A percentile compares a stretch with the other conserved stretches of the same genome.
These are phyloP conservation scores for Grosmannia clavigera DNA, from an alignment of 2,329 filamentous ascomycete species.

Conservation along the genomic window DNA sequence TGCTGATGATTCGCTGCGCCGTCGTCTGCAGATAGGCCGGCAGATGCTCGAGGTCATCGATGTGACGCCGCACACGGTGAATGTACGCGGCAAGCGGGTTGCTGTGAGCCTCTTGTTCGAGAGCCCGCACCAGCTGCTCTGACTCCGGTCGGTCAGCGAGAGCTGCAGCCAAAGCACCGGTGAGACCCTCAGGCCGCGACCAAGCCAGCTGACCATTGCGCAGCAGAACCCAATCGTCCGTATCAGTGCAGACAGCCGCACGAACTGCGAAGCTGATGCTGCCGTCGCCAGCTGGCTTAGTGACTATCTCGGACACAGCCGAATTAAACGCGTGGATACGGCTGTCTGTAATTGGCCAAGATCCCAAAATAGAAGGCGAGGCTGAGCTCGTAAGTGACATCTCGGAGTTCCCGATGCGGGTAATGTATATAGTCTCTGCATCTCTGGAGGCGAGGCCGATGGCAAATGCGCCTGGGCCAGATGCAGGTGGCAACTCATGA, in stretches of 20 bases:
- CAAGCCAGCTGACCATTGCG: conserved; percentile 73
- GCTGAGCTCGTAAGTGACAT: conserved; percentile 61
- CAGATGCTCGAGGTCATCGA: conserved; percentile 63
- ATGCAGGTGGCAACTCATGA: conserved; percentile 63
- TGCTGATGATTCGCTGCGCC: conserved; percentile 54
- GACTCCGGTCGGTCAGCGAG: conserved; percentile 68
- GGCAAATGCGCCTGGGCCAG: conserved; percentile 64
- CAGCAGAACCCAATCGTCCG: conserved; percentile 68
- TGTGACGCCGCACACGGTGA: conserved; percentile 72
- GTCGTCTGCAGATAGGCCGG: conserved; percentile 61
- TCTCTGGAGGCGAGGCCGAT: conserved; percentile 58
- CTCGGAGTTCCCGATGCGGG: conserved; percentile 64
- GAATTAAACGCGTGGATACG: conserved; percentile 32
- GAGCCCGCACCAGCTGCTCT: conserved; percentile 63
- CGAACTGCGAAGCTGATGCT: conserved; percentile 62
- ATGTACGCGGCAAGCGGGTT: conserved; percentile 73
- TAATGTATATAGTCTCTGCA: conserved; percentile 66
- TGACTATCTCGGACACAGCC: conserved; percentile 59
- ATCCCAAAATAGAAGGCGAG: conserved; percentile 63
- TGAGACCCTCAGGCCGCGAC: conserved; percentile 70
- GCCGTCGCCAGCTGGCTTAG: conserved; percentile 36
- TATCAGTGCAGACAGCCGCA: conserved; percentile 55
- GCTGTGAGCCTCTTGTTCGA: conserved; percentile 77
- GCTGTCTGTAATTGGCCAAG: conserved; percentile 60
- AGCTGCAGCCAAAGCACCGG: conserved; percentile 64